Conservation (phyloP, 192 early-diverging fungal species). For the Backusella liffmaniae region DNA sequence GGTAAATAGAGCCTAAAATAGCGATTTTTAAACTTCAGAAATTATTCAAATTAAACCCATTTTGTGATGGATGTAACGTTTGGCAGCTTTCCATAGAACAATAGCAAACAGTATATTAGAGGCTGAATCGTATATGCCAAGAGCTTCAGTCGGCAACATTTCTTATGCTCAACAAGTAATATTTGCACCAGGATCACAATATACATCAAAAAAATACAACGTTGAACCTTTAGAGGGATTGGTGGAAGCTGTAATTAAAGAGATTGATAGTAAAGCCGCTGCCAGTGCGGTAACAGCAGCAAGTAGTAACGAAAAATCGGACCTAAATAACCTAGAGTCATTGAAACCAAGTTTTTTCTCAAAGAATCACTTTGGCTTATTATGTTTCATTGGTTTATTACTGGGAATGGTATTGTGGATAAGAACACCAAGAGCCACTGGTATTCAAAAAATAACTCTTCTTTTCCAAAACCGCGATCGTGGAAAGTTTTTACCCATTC, state of each 20-base stretch:
- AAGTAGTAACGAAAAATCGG: background rate
- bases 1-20: constrained; percentile 20
- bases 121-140: constrained; percentile 4
- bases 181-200: background rate
- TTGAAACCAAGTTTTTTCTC: background rate
- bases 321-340: background rate
- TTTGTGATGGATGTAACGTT: background rate
- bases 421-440: background rate
- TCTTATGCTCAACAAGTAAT: background rate
- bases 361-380: background rate
- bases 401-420: background rate
- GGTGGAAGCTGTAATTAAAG: background rate
- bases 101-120: constrained; percentile 14
- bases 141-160: background rate
- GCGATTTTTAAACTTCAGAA: constrained; percentile 7
- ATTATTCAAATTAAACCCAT: background rate
- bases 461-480: background rate
- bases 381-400: background rate
- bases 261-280: background rate
- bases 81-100: background rate
- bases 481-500: background rate
- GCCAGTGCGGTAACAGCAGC: background rate
- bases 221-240: background rate
- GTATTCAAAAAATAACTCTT: background rate
- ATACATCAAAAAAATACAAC: background rate